These are phyloP conservation scores for Lepraria neglecta DNA, from an alignment of 495 filamentous ascomycete species.

Conservation along the genomic window DNA sequence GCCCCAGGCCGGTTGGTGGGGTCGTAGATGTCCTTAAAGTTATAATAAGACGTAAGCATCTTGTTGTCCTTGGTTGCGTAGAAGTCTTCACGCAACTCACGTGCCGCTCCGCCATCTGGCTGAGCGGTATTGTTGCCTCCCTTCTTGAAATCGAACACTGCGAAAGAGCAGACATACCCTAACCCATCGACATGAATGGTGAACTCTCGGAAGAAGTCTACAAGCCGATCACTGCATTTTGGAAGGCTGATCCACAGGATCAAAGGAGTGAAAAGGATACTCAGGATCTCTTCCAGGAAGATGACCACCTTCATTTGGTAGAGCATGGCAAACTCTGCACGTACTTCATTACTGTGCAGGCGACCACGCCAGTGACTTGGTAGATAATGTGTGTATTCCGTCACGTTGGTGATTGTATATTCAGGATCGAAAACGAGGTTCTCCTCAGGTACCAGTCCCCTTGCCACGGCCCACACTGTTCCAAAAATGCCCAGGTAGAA, in stretches of 20 bases:
- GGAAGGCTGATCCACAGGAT: constrained; percentile 83
- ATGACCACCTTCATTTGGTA: constrained; percentile 87
- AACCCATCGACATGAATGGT: constrained; percentile 95
- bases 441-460: constrained; percentile 76
- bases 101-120: constrained; percentile 35
- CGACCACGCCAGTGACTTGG: constrained; percentile 82
- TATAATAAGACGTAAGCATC: constrained; percentile 91
- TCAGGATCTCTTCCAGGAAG: constrained; percentile 86
- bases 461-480: constrained; percentile 71
- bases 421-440: constrained; percentile 89
- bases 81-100: constrained; percentile 80
- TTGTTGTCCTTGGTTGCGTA: constrained; percentile 93
- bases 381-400: constrained; percentile 84
- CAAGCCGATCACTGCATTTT: constrained; percentile 82
- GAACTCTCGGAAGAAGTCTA: constrained; percentile 97
- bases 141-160: constrained; percentile 96
- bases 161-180: constrained; percentile 92
- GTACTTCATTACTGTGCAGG: constrained; percentile 80
- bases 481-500: constrained; percentile 74
- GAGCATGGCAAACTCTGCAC: constrained; percentile 73
- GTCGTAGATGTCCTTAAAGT: constrained; percentile 86
- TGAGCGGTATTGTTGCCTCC: constrained; percentile 52
- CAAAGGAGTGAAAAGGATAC: constrained; percentile 86
- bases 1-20: constrained; percentile 53
- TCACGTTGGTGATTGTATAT: constrained; percentile 77